These are phyloP conservation scores for Acanthamoeba lenticulata DNA, from an alignment of 208 protist species.

Conservation along the genomic window DNA sequence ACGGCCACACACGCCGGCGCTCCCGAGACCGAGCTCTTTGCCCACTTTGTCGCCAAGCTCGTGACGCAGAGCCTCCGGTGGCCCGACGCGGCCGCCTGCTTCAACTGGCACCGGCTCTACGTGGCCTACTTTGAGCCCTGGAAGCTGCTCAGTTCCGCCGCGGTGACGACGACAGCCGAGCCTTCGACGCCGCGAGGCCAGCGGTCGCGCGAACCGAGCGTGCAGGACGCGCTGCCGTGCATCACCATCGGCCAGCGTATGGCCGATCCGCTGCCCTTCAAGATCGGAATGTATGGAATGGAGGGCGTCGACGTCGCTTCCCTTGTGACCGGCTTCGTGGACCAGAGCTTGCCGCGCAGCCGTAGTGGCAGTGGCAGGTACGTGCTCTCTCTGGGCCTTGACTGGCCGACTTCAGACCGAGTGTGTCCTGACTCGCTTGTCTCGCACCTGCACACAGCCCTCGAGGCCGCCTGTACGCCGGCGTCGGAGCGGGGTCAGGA, in stretches of 20 bases:
- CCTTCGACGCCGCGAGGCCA: no score
- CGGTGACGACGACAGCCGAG: no score
- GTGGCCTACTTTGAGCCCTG: conserved; percentile 45
- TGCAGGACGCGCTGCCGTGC: background rate
- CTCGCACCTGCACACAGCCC: background rate
- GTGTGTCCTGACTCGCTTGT: no score
- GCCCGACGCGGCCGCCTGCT: background rate
- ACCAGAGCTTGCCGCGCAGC: conserved; percentile 18
- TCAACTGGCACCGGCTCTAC: conserved; percentile 41
- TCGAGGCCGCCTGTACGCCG: background rate
- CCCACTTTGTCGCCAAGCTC: conserved; percentile 14
- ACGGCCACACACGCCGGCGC: background rate
- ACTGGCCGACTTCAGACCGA: no score
- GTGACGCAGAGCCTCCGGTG: background rate
- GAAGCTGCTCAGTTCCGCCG: background rate
- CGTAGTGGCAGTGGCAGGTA: conserved; percentile 40
- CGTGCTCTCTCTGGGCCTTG: background rate
- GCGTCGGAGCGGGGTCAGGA: background rate
- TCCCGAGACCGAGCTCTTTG: conserved; percentile 12
- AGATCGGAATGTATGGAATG: conserved; percentile 56
- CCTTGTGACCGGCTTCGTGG: background rate
- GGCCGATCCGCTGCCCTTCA: background rate
- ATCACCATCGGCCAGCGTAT: conserved; percentile 38
- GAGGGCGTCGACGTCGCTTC: background rate
- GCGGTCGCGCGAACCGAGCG: background rate